A percentile compares a stretch with the other conserved stretches of the same genome.
These are phyloP conservation scores for Ganoderma meredithae DNA, from an alignment of 1,284 basidiomycete genomes.

Conservation along the genomic window DNA sequence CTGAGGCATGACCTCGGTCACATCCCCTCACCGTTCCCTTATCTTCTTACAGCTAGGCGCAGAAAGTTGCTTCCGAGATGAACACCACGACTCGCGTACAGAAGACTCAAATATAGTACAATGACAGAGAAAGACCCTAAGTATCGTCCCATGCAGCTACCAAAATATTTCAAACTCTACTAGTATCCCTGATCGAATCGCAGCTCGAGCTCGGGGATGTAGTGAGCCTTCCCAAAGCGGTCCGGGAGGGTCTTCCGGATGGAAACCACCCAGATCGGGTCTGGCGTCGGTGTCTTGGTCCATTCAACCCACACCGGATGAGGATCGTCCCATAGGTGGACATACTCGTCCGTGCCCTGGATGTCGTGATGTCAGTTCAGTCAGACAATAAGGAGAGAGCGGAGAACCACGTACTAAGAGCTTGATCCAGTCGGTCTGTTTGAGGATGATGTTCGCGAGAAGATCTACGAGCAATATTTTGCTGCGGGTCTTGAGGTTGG, in stretches of 20 bases:
- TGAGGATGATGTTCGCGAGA: constrained; percentile 2
- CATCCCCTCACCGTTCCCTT: too few relatives aligned
- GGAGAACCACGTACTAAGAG: neutral
- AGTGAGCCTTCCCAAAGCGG: constrained; percentile 6
- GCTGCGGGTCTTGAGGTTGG: neutral
- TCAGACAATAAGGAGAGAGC: neutral
- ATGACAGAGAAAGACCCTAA: neutral
- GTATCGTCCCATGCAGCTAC: too few relatives aligned
- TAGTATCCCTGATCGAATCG: constrained; percentile 1
- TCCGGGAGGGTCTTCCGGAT: constrained; percentile 11
- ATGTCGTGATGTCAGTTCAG: neutral
- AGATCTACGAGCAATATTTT: constrained; percentile 2
- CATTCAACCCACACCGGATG: constrained; percentile 8
- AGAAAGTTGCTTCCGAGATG: too few relatives aligned
- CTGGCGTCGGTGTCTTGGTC: neutral
- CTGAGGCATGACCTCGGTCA: neutral
- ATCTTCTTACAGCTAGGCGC: too few relatives aligned
- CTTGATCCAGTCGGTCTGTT: constrained; percentile 4
- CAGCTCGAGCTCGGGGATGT: constrained; percentile 8
- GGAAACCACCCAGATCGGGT: neutral
- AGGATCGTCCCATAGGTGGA: constrained; percentile 6
- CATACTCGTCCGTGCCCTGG: neutral
- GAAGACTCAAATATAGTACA: neutral
- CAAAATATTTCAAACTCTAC: neutral
- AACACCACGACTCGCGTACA: neutral